These are phyloP conservation scores for Pilatotrama ljubarskyi DNA, from an alignment of 768 basidiomycete genomes.

Conservation along the genomic window DNA sequence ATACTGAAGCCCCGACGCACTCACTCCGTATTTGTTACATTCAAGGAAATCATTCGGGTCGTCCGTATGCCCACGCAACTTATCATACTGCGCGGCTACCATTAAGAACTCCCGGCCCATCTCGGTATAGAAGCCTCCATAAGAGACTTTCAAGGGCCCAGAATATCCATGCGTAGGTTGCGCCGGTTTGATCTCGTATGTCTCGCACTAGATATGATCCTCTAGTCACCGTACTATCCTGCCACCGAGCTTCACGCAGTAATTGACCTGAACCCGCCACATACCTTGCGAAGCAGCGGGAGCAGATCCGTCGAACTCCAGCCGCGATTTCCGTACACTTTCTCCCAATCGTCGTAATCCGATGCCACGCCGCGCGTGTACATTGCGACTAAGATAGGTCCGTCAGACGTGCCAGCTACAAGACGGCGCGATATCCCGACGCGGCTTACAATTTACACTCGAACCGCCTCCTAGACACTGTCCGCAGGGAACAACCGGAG, in stretches of 20 bases:
- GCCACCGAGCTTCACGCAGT: neutral
- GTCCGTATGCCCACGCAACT: neutral
- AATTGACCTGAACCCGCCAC: neutral
- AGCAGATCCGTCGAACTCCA: conserved; percentile 62
- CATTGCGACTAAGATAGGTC: conserved; percentile 36
- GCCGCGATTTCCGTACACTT: conserved; percentile 49
- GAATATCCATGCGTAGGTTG: conserved; percentile 37
- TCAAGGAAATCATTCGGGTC: conserved; percentile 1
- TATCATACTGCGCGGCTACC: conserved; percentile 41
- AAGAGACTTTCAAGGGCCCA: conserved; percentile 38
- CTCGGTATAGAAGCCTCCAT: conserved; percentile 39
- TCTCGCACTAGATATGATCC: conserved; percentile 32
- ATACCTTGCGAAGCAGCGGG: conserved; percentile 53
- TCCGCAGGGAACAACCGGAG: conserved; percentile 42
- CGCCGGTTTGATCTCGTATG: conserved; percentile 31
- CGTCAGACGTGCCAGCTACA: too few relatives aligned
- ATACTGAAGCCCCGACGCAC: neutral
- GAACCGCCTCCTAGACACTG: conserved; percentile 62
- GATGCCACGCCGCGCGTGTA: conserved; percentile 61
- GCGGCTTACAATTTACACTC: conserved; percentile 34
- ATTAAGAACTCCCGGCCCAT: conserved; percentile 48
- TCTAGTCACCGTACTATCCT: neutral
- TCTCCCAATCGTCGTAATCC: conserved; percentile 67
- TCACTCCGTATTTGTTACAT: neutral
- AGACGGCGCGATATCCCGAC: too few relatives aligned